Conservation (phyloP, 2,329 filamentous ascomycete species). For the Lecanoromycetidae sp. region DNA sequence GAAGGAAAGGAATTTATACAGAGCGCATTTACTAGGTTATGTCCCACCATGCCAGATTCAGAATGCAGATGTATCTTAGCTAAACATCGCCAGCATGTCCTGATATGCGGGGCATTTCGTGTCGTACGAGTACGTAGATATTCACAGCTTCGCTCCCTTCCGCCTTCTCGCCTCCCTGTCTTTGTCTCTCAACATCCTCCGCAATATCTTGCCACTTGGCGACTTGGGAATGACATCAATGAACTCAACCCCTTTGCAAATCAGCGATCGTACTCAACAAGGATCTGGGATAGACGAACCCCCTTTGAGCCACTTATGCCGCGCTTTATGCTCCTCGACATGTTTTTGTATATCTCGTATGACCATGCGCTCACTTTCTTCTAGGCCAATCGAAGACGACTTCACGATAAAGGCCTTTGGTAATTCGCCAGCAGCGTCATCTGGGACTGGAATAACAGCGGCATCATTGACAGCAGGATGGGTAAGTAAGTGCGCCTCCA, state of each 20-base stretch:
- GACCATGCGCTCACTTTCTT: conserved; percentile 40
- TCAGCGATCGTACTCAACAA: neutral
- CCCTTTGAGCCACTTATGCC: conserved; percentile 29
- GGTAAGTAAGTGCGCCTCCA: conserved; percentile 66
- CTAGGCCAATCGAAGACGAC: conserved; percentile 38
- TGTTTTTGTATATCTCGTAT: conserved; percentile 43
- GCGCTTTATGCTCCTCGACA: conserved; percentile 49
- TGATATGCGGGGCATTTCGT: too few species aligned
- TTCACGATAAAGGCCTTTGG: conserved; percentile 55
- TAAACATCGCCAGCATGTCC: too few species aligned
- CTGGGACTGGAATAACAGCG: conserved; percentile 63
- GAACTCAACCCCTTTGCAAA: conserved; percentile 10
- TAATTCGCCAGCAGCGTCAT: conserved; percentile 48
- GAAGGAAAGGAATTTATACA: neutral
- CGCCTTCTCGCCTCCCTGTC: conserved; percentile 57
- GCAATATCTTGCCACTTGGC: conserved; percentile 50
- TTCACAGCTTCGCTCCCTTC: conserved; percentile 54
- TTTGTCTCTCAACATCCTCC: conserved; percentile 56
- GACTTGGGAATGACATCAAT: conserved; percentile 44
- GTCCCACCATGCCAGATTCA: too few species aligned
- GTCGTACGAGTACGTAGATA: neutral
- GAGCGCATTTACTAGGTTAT: too few species aligned
- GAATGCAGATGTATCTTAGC: too few species aligned
- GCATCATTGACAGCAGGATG: conserved; percentile 66
- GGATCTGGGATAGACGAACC: conserved; percentile 22